Evolutionary conservation across 257 asterid species (phyloP).

Genomic region (Nicotiana tabacum): DNA sequence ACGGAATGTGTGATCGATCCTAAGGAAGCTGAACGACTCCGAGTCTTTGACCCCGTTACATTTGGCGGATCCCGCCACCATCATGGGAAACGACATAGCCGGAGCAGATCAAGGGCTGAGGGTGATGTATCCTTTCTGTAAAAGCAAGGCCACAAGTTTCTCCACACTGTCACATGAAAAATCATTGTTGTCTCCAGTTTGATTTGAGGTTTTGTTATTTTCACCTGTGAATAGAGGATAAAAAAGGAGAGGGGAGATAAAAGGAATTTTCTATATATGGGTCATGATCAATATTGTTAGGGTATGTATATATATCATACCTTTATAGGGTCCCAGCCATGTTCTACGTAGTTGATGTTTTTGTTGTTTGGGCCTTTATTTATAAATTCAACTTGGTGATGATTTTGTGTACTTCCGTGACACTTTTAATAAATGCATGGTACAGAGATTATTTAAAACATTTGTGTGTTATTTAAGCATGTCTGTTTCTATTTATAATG

Average conservation of each 20-base stretch:
- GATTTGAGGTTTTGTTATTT: constrained; percentile 11
- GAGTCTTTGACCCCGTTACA: constrained; percentile 48
- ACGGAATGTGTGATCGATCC: constrained; percentile 50
- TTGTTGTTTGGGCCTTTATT: constrained; percentile 19
- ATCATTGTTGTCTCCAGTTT: constrained; percentile 4
- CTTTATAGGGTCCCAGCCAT: constrained; percentile 15
- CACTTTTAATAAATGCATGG: constrained; percentile 19
- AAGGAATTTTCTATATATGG: constrained; percentile 17
- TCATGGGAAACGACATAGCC: constrained; percentile 48
- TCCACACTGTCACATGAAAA: constrained; percentile 1
- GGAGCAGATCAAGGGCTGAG: constrained; percentile 20
- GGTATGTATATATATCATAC: constrained; percentile 33
- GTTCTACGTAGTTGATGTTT: constrained; percentile 7
- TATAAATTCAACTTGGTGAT: constrained; percentile 13
- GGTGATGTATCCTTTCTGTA: constrained; percentile 28
- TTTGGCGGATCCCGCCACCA: constrained; percentile 57
- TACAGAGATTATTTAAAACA: neutral
- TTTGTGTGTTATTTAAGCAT: constrained; percentile 20
- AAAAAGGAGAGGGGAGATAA: constrained; percentile 20
- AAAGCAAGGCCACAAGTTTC: constrained; percentile 10
- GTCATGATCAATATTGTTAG: constrained; percentile 10
- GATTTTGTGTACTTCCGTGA: constrained; percentile 19
- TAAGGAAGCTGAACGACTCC: constrained; percentile 58
- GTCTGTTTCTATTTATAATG: neutral
- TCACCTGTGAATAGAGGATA: constrained; percentile 44